phyloP scores from a whole-genome alignment of 2,329 filamentous ascomycete species.

The Lasiodiplodia citricola region DNA sequence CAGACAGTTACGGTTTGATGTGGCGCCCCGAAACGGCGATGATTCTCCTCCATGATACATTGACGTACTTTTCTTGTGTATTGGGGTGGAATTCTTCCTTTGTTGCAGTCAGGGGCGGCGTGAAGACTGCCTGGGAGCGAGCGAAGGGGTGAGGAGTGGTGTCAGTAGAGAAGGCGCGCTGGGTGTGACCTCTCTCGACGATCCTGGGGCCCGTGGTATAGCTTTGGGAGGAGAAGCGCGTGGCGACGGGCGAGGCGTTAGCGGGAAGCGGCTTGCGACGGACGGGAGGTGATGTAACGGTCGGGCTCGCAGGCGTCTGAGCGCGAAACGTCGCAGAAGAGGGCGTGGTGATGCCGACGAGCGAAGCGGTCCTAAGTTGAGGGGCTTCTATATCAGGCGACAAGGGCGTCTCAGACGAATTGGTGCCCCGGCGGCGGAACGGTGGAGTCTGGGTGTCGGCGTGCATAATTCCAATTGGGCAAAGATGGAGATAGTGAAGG shows the following conservation, averaged over 20 bases:
- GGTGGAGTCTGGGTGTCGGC: conserved; percentile 22
- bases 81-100: conserved; percentile 37
- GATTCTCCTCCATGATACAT: not conserved
- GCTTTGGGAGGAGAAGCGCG: conserved; percentile 48
- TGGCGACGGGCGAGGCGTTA: conserved; percentile 54
- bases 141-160: conserved; percentile 35
- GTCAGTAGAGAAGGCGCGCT: conserved; percentile 39
- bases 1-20: conserved; percentile 7
- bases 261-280: conserved; percentile 61
- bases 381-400: conserved; percentile 27
- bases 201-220: conserved; percentile 48
- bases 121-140: conserved; percentile 35
- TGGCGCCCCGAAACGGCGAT: conserved; percentile 1
- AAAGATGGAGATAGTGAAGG: conserved; percentile 17
- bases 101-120: conserved; percentile 36
- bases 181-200: conserved; percentile 32
- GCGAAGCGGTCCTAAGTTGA: conserved; percentile 35
- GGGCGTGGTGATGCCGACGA: conserved; percentile 48
- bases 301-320: conserved; percentile 48
- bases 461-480: conserved; percentile 27
- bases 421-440: conserved; percentile 21
- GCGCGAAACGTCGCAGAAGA: conserved; percentile 53
- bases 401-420: conserved; percentile 26
- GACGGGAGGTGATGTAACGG: conserved; percentile 47
- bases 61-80: conserved; percentile 46